A percentile compares a stretch with the other conserved stretches of the same genome.
These are phyloP conservation scores for Sherardia arvensis DNA, from an alignment of 257 asterid genomes.

Conservation along the genomic window DNA sequence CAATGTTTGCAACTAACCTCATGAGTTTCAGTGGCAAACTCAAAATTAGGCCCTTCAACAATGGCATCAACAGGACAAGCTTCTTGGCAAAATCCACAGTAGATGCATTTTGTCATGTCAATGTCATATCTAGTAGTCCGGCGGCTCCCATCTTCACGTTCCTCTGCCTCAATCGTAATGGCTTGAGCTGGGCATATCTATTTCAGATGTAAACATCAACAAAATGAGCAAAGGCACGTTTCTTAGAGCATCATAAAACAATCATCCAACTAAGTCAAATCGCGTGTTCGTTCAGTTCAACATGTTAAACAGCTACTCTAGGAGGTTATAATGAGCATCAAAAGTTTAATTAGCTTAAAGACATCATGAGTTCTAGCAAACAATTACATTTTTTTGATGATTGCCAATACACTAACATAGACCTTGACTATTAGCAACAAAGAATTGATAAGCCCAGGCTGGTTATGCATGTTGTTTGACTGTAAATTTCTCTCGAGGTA, in stretches of 20 bases:
- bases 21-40: slow-evolving; percentile 81
- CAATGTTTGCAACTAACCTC: slow-evolving; percentile 40
- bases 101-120: slow-evolving; percentile 95
- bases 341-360: not conserved
- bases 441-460: not conserved
- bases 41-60: slow-evolving; percentile 96
- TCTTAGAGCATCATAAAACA: not conserved
- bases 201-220: not conserved
- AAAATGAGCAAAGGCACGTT: not conserved
- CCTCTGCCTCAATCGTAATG: slow-evolving; percentile 94
- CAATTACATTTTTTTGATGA: not conserved
- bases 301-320: not conserved
- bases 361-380: not conserved
- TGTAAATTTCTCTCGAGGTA: not conserved
- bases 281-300: not conserved
- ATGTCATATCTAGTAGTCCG: slow-evolving; percentile 95
- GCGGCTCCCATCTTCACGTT: slow-evolving; percentile 93
- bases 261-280: not conserved
- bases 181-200: slow-evolving; percentile 97
- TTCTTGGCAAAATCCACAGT: slow-evolving; percentile 97
- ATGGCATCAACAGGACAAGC: slow-evolving; percentile 98
- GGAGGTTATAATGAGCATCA: not conserved
- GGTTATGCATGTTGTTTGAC: not conserved
- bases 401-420: not conserved
- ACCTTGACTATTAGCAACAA: not conserved